Evolutionary conservation across 2,329 filamentous ascomycete species (phyloP).

Genomic region (Ophidiomyces ophidiicola): DNA sequence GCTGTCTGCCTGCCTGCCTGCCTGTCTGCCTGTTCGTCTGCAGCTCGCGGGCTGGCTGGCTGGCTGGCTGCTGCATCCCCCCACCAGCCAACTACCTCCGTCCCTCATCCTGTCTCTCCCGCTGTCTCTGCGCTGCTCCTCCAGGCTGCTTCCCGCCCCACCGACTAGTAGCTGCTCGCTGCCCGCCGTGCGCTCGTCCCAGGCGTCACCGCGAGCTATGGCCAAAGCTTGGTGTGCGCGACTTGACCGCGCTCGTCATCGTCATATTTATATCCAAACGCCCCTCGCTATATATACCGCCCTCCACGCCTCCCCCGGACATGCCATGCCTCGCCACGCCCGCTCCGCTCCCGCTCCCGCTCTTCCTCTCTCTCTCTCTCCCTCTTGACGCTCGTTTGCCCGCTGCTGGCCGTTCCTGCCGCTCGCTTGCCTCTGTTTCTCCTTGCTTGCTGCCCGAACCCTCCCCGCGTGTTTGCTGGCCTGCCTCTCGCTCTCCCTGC

Average conservation of each 20-base stretch:
- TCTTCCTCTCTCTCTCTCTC: background rate
- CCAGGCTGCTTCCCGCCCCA: no score
- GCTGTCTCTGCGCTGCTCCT: no score
- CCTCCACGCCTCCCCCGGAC: no score
- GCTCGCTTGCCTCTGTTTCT: no score
- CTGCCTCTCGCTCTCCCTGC: conserved; percentile 10
- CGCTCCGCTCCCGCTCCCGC: background rate
- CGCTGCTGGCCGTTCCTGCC: background rate
- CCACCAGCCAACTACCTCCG: conserved; percentile 4
- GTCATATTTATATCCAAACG: no score
- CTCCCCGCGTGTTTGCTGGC: conserved; percentile 7
- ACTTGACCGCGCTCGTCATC: no score
- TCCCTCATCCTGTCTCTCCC: conserved; percentile 2
- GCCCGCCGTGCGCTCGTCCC: no score
- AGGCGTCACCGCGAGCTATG: no score
- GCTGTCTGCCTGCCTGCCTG: background rate
- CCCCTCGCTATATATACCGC: no score
- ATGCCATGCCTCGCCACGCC: conserved; percentile 5
- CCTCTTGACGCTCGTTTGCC: background rate
- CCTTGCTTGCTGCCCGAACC: background rate
- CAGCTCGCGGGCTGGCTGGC: background rate
- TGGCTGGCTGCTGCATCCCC: background rate
- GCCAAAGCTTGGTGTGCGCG: no score
- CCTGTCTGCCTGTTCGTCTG: background rate
- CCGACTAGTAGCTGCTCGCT: no score